Conservation (phyloP, 2,329 filamentous ascomycete genomes). For the Microdochium paspali region DNA sequence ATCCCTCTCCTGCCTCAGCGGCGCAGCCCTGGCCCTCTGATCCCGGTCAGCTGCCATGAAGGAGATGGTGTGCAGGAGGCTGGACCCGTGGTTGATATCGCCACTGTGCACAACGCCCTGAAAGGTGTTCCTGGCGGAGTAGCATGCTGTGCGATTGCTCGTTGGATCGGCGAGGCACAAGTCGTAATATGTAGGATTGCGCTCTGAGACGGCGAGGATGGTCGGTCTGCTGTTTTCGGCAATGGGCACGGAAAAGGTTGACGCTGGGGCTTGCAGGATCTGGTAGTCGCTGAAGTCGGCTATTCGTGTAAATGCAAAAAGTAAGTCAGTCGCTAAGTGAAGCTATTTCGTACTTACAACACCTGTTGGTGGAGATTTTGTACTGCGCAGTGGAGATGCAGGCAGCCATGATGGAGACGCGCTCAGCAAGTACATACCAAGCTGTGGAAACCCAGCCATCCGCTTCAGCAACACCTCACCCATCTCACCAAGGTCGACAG, state of each 20-base stretch:
- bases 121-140: constrained; percentile 7
- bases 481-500: constrained; percentile 14
- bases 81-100: constrained; percentile 8
- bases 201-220: constrained; percentile 12
- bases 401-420: no score
- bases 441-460: constrained; percentile 9
- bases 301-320: no score
- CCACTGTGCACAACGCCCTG: constrained; percentile 12
- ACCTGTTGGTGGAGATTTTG: no score
- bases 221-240: constrained; percentile 7
- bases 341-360: no score
- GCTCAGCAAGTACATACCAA: constrained; percentile 6
- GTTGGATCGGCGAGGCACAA: constrained; percentile 13
- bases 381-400: no score
- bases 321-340: no score
- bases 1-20: not conserved
- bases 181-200: constrained; percentile 15
- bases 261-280: constrained; percentile 10
- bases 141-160: constrained; percentile 9
- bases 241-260: constrained; percentile 9
- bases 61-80: constrained; percentile 11
- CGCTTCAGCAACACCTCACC: constrained; percentile 11
- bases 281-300: constrained; percentile 10
- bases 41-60: constrained; percentile 3
- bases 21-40: no score